A percentile compares a stretch with the other conserved stretches of the same genome.
Evolutionary conservation across 2,329 filamentous ascomycete species (phyloP).

Genomic region (Paraphaeosphaeria minitans): DNA sequence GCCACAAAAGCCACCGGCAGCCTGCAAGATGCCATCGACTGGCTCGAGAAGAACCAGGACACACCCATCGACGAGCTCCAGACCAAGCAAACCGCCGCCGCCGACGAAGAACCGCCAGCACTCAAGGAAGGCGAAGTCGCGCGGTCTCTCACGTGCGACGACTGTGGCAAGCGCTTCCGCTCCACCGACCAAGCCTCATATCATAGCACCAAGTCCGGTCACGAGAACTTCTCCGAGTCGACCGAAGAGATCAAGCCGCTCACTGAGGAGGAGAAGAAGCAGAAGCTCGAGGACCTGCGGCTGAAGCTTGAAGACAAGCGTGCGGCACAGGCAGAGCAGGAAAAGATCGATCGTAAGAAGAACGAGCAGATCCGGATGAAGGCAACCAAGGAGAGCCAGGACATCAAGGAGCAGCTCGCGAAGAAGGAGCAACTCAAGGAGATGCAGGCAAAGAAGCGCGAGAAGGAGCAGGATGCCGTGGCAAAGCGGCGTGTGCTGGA

Average conservation of each 20-base stretch:
- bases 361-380: conserved; percentile 89
- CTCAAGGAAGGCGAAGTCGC: conserved; percentile 73
- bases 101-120: conserved; percentile 62
- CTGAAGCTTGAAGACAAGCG: conserved; percentile 75
- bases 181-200: conserved; percentile 82
- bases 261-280: conserved; percentile 88
- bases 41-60: conserved; percentile 91
- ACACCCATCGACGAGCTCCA: conserved; percentile 83
- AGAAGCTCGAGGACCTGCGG: conserved; percentile 75
- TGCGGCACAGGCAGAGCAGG: conserved; percentile 68
- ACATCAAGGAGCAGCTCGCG: conserved; percentile 85
- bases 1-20: conserved; percentile 84
- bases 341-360: conserved; percentile 80
- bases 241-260: conserved; percentile 89
- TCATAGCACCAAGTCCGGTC: conserved; percentile 88
- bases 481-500: conserved; percentile 89
- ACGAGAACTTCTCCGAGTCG: conserved; percentile 90
- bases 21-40: conserved; percentile 86
- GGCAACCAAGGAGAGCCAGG: conserved; percentile 85
- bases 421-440: conserved; percentile 93
- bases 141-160: conserved; percentile 87
- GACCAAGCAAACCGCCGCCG: conserved; percentile 43
- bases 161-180: conserved; percentile 90
- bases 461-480: conserved; percentile 83
- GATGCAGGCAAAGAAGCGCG: conserved; percentile 80